A percentile compares a stretch with the other conserved stretches of the same genome.
phyloP scores from a whole-genome alignment of 2,329 filamentous ascomycete genomes.

The Sporothrix pallida region DNA sequence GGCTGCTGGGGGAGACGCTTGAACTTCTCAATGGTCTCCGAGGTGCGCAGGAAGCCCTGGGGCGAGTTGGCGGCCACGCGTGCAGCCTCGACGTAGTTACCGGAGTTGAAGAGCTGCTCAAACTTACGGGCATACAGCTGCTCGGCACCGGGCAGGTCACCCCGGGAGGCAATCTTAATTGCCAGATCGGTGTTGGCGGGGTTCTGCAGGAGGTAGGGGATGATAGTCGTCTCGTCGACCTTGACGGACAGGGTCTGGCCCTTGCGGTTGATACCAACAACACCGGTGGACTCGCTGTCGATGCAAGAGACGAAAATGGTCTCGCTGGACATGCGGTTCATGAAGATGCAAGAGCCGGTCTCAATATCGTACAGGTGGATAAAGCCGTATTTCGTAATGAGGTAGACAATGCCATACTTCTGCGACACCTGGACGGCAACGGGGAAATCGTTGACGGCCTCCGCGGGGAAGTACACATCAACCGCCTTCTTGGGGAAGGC shows the following conservation, averaged over 20 bases:
- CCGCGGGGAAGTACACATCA: slow-evolving; percentile 95
- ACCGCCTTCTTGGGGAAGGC: slow-evolving; percentile 94
- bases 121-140: slow-evolving; percentile 92
- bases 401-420: slow-evolving; percentile 95
- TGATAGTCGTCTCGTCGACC: slow-evolving; percentile 87
- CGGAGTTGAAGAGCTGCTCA: slow-evolving; percentile 79
- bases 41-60: slow-evolving; percentile 89
- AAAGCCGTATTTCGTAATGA: slow-evolving; percentile 98
- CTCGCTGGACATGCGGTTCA: slow-evolving; percentile 99
- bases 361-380: slow-evolving; percentile 99
- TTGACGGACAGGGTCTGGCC: slow-evolving; percentile 94
- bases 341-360: slow-evolving; percentile 93
- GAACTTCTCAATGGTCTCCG: slow-evolving; percentile 94
- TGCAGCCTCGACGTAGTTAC: slow-evolving; percentile 85
- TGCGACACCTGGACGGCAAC: slow-evolving; percentile 96
- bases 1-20: slow-evolving; percentile 82
- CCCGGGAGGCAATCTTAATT: slow-evolving; percentile 93
- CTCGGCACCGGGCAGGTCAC: slow-evolving; percentile 91
- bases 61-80: slow-evolving; percentile 97
- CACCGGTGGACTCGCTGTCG: slow-evolving; percentile 82
- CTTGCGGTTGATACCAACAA: slow-evolving; percentile 95
- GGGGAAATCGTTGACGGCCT: slow-evolving; percentile 96
- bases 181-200: slow-evolving; percentile 92
- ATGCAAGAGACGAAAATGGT: slow-evolving; percentile 95
- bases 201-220: slow-evolving; percentile 95